Percentiles rank a stretch among this genome's conserved stretches.
Evolutionary conservation across 257 asterid genomes (phyloP).

Genomic region (Solanum sitiens): DNA sequence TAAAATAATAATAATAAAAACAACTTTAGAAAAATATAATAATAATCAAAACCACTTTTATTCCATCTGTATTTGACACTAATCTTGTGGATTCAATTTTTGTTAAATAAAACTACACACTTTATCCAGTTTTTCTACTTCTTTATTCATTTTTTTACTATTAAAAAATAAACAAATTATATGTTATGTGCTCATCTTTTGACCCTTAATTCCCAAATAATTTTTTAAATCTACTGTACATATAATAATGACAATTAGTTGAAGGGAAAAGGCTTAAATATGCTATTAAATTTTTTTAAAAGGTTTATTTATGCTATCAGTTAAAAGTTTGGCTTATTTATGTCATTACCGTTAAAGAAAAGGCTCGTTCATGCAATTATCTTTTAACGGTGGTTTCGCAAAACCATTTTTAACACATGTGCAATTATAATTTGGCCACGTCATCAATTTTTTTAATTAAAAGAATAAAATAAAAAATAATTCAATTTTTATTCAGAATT

Average conservation of each 20-base stretch:
- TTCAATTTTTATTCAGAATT: too few species aligned
- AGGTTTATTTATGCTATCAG: too few species aligned
- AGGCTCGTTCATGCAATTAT: too few species aligned
- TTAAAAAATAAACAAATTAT: background rate
- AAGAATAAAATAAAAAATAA: too few species aligned
- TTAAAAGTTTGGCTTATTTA: too few species aligned
- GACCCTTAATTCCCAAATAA: background rate
- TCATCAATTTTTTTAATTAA: too few species aligned
- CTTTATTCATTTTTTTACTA: background rate
- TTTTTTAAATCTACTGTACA: background rate
- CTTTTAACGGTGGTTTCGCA: too few species aligned
- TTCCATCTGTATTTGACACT: background rate
- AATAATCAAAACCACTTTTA: background rate
- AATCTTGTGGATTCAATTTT: background rate
- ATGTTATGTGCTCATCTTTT: background rate
- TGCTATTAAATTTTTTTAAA: too few species aligned
- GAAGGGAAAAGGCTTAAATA: too few species aligned
- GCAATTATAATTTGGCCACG: too few species aligned
- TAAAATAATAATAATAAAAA: background rate
- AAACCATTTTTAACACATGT: too few species aligned
- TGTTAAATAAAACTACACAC: background rate
- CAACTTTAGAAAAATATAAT: background rate
- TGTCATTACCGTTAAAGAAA: too few species aligned
- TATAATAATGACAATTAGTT: background rate
- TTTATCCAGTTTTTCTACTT: background rate